These are phyloP conservation scores for Vaccinium darrowii DNA, from an alignment of 148 eudicot genomes.

Conservation along the genomic window DNA sequence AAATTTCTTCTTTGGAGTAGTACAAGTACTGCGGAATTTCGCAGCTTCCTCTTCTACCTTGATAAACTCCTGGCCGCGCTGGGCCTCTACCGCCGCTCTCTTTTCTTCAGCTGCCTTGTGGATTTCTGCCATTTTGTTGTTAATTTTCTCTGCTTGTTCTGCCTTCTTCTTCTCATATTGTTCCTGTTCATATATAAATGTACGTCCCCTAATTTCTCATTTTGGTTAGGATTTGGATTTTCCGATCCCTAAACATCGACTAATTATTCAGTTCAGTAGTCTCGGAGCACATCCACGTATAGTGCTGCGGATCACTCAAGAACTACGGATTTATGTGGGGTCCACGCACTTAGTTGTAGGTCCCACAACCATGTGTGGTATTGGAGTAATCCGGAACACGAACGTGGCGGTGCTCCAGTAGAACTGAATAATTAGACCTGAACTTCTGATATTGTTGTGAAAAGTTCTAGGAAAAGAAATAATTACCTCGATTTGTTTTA, in stretches of 20 bases:
- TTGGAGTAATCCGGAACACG: no score
- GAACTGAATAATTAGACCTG: no score
- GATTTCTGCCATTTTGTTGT: slow-evolving; percentile 51
- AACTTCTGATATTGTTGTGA: neutral
- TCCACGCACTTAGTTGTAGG: no score
- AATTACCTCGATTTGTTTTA: slow-evolving; percentile 57
- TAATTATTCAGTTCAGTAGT: no score
- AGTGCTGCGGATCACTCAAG: no score
- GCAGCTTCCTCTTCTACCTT: slow-evolving; percentile 57
- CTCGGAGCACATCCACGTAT: no score
- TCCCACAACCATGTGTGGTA: no score
- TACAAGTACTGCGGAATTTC: slow-evolving; percentile 48
- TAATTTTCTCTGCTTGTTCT: slow-evolving; percentile 53
- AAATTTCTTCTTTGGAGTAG: slow-evolving; percentile 34
- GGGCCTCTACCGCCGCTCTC: slow-evolving; percentile 51
- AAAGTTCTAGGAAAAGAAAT: neutral
- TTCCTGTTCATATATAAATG: slow-evolving; percentile 36
- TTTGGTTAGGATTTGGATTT: no score
- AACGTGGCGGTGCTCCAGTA: no score
- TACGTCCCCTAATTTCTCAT: neutral
- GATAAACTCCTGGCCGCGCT: slow-evolving; percentile 47
- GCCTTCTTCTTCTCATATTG: slow-evolving; percentile 61
- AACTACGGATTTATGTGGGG: no score
- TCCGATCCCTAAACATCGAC: neutral
- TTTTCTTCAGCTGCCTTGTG: slow-evolving; percentile 65